Percentiles rank a stretch among this genome's conserved stretches.
Evolutionary conservation across 2,329 filamentous ascomycete species (phyloP).

Genomic region (Colletotrichum sp.): DNA sequence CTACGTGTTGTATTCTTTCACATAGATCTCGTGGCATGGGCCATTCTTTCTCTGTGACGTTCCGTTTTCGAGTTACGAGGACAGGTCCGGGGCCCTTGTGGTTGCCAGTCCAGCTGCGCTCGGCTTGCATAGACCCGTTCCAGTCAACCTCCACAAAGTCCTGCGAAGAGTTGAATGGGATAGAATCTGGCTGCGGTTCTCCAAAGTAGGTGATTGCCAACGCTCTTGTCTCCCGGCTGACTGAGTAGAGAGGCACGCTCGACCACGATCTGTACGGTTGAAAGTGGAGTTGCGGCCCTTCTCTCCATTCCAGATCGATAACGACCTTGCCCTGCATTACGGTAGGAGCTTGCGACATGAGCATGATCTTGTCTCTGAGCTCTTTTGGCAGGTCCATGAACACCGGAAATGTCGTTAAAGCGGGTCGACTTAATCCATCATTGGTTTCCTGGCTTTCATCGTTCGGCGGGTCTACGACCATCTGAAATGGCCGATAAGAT

Average conservation of each 20-base stretch:
- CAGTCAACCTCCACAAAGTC: neutral
- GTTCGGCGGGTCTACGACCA: neutral
- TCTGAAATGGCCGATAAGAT: neutral
- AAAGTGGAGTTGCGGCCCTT: neutral
- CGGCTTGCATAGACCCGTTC: neutral
- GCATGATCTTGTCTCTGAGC: neutral
- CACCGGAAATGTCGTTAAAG: neutral
- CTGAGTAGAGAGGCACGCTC: neutral
- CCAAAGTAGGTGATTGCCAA: neutral
- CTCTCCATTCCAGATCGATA: neutral
- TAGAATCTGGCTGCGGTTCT: neutral
- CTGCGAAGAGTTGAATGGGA: neutral
- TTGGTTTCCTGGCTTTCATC: neutral
- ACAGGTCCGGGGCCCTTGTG: neutral
- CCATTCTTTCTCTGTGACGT: neutral
- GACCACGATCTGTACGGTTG: neutral
- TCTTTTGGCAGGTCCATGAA: neutral
- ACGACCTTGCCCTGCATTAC: neutral
- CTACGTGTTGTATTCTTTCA: neutral
- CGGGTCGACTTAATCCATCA: neutral
- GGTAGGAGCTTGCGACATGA: neutral
- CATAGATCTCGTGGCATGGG: neutral
- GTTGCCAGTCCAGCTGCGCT: neutral
- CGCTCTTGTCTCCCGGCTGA: neutral
- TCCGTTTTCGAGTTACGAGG: rapidly evolving